Base-by-base conservation (phyloP, 169 alveolate genomes). In the Cryptosporidium sp. region DNA sequence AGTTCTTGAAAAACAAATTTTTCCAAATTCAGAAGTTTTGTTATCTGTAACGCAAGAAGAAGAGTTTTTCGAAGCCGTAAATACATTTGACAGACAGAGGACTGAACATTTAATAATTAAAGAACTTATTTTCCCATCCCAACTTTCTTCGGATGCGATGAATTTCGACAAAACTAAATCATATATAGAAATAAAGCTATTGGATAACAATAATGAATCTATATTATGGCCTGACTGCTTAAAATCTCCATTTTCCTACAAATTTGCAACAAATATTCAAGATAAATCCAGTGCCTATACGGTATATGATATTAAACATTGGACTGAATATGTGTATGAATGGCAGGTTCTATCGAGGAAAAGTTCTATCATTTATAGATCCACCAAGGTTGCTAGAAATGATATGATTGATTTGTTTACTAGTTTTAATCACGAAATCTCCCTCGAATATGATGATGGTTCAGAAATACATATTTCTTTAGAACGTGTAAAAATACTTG, bases 401-500 rank as follows among this genome's bases (percentile, higher is more conserved):
- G 89, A 80, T 12, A 62, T 39, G 23, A 21, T 23, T 8, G 59
- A 73, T 37, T 39, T 51, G 8, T 58, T 52, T 55, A 8, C 26
- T 52, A n/a, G 43, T 35, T 29, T 10, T 33, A 6, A 62, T 33
- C 55, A 16, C 9, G 1, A n/a, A 55, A 0, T 23, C 21, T 55
- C 35, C 3, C 23, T 26, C 37, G 67, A n/a, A 10, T 16, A 23
- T 55, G 67, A 55, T 3, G 21, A 9, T 55, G 68, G 58, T 14
- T 8, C 37, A 31, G 68, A 26, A 26, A 31, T 39, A 80, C 52
- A 45, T 14, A 80, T 65, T 43, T 80, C 89, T 23, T 31, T 80
- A n/a, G 59, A 23, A 62, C 33, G 62, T 26, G 65, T 80, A 23
- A 80, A 43, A 50, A 65, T 80, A n/a, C n/a, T 80, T 43, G 89